Evolutionary conservation across 306 rosid species (phyloP), one percentile per base, ranked within the genome.

Genomic region (Alnus glutinosa): DNA sequence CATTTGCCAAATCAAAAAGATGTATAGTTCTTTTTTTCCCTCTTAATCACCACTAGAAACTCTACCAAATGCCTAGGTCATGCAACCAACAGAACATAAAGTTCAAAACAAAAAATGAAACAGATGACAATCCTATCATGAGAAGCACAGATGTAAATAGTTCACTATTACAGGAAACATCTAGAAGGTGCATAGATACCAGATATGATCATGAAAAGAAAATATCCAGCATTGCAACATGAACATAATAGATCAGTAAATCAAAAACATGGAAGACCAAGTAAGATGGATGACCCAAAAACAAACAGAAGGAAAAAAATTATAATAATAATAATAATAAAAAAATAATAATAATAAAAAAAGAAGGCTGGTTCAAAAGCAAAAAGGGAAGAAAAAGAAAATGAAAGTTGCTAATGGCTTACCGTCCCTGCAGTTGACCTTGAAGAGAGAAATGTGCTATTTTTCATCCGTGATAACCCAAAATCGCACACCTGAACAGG

Each of bases 341-440:
- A 23, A 23, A 23, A 23, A 23, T 23, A 23, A n/a, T n/a, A 23
- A 23, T 0, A 23, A 23, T 23, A 23, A 23, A 23, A 23, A 23
- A 23, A 23, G 0, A 23, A 23, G 28, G 28, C 28, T 23, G 28
- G 28, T 23, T 23, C 28, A 23, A 23, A 23, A 23, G 28, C 28
- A 23, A 13, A 57, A 37, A n/a, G 48, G 47, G 10, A 32, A 30
- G 39, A n/a, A 34, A 5, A 58, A 34, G 11, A 50, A n/a, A 19
- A 48, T 48, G 34, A 23, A n/a, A 61, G 47, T 19, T 44, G 32
- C 7, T 10, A 83, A 14, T 73, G 67, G 80, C 94, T 87, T 88
- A 96, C 99, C 50, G 99, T 96, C 83, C 99, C 99, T 14, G 99
- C 98, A 16, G 99, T 90, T 55, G 99, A 96, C 85, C 97, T 90